These are phyloP conservation scores for Metroxylon sagu DNA, from an alignment of 176 grass and related monocot genomes.

Conservation along the genomic window DNA sequence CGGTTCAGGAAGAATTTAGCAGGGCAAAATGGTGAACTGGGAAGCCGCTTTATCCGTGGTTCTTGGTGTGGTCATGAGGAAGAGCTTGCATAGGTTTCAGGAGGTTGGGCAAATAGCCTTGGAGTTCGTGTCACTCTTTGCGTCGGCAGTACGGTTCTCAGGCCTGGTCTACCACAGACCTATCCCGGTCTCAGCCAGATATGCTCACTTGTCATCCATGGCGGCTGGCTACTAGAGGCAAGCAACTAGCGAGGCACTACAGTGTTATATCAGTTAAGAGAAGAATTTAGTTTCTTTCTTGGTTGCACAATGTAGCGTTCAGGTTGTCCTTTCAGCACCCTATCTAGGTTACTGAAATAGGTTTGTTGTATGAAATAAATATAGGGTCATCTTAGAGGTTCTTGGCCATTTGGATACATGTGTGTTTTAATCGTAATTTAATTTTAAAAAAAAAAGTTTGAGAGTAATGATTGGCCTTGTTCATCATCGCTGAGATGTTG, in stretches of 20 bases:
- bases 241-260: neutral
- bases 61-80: constrained; percentile 5
- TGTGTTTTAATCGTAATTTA: too few species aligned
- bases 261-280: too few species aligned
- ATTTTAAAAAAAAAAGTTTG: too few species aligned
- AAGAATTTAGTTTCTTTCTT: too few species aligned
- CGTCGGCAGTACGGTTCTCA: constrained; percentile 3
- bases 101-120: constrained; percentile 6
- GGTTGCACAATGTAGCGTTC: too few species aligned
- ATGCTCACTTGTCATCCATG: neutral
- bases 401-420: too few species aligned
- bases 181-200: neutral
- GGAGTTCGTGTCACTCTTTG: constrained; percentile 7
- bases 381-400: too few species aligned
- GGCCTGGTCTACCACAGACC: constrained; percentile 2
- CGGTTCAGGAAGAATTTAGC: neutral
- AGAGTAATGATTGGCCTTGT: too few species aligned
- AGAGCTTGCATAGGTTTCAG: constrained; percentile 7
- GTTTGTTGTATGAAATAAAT: too few species aligned
- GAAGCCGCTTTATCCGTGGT: constrained; percentile 1
- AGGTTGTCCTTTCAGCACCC: too few species aligned
- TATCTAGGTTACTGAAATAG: too few species aligned
- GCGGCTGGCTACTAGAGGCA: neutral
- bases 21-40: constrained; percentile 8
- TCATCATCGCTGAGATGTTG: too few species aligned